phyloP scores from a whole-genome alignment of 2,329 filamentous ascomycete genomes.

The Pyrenophora graminea region DNA sequence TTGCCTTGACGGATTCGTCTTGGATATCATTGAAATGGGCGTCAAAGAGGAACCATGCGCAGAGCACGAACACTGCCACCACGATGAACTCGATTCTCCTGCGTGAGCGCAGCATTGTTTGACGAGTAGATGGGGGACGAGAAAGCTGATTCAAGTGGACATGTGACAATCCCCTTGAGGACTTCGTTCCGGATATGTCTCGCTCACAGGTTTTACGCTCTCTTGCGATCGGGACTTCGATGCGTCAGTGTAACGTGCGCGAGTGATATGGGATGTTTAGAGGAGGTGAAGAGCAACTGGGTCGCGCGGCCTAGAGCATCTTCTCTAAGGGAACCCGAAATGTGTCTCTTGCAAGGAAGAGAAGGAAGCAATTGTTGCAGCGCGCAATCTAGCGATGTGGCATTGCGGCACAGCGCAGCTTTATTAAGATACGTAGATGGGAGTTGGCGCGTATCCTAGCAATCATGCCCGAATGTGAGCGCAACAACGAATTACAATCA shows the following conservation, averaged over 20 bases:
- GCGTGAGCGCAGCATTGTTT: constrained; percentile 14
- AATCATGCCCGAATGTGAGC: background rate
- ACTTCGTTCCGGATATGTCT: constrained; percentile 4
- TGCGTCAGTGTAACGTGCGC: background rate
- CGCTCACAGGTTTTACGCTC: too few species aligned
- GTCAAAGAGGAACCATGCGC: constrained; percentile 20
- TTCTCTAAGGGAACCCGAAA: too few species aligned
- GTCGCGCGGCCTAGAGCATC: too few species aligned
- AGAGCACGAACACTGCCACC: constrained; percentile 19
- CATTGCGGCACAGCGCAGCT: constrained; percentile 15
- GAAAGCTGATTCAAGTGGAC: background rate
- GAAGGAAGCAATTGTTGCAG: background rate
- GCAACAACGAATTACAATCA: too few species aligned
- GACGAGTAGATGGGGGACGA: constrained; percentile 5
- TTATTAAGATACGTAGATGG: constrained; percentile 1
- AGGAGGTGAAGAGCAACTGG: background rate
- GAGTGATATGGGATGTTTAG: constrained; percentile 5
- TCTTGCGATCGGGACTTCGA: background rate
- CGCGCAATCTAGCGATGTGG: constrained; percentile 6
- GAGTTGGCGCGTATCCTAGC: background rate
- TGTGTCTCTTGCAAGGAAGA: background rate
- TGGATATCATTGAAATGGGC: constrained; percentile 12
- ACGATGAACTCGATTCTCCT: constrained; percentile 16
- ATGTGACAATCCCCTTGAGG: constrained; percentile 2
- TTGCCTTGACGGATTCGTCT: constrained; percentile 2